These are phyloP conservation scores for Claviceps pusilla DNA, from an alignment of 2,329 filamentous ascomycete genomes.

Conservation along the genomic window DNA sequence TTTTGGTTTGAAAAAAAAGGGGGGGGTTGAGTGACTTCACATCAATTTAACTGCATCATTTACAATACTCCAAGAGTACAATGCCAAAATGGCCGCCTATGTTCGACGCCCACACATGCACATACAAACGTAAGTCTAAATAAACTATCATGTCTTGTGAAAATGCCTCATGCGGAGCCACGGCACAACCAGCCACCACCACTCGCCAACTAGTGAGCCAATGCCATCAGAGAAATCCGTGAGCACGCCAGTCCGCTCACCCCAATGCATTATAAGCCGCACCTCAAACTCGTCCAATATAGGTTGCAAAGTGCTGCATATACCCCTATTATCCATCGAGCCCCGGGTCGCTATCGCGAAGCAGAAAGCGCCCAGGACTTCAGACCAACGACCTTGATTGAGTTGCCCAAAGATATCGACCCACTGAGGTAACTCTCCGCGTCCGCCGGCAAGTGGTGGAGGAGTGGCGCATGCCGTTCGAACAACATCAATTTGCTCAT, in stretches of 20 bases:
- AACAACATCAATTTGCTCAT: constrained; percentile 32
- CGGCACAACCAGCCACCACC: constrained; percentile 50
- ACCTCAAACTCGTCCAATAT: constrained; percentile 50
- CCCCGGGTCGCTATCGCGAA: constrained; percentile 49
- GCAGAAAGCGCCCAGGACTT: constrained; percentile 45
- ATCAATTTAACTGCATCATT: neutral
- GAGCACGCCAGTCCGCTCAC: constrained; percentile 36
- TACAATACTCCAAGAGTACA: neutral
- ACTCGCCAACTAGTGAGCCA: constrained; percentile 38
- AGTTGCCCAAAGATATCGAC: constrained; percentile 50
- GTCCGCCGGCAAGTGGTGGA: constrained; percentile 27
- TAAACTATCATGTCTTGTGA: neutral
- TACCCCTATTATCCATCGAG: constrained; percentile 35
- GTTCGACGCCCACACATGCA: neutral
- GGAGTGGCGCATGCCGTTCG: constrained; percentile 19
- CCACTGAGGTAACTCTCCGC: constrained; percentile 52
- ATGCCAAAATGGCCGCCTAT: neutral
- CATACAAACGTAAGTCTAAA: too few species aligned
- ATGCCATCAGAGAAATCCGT: constrained; percentile 23
- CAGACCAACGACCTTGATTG: constrained; percentile 47
- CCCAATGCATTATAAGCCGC: constrained; percentile 44
- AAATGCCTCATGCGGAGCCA: constrained; percentile 10
- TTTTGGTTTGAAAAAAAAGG: too few species aligned
- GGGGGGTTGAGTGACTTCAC: neutral
- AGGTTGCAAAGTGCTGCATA: constrained; percentile 41